Base-by-base conservation (phyloP, 306 rosid species). In the Quillaja saponaria region DNA sequence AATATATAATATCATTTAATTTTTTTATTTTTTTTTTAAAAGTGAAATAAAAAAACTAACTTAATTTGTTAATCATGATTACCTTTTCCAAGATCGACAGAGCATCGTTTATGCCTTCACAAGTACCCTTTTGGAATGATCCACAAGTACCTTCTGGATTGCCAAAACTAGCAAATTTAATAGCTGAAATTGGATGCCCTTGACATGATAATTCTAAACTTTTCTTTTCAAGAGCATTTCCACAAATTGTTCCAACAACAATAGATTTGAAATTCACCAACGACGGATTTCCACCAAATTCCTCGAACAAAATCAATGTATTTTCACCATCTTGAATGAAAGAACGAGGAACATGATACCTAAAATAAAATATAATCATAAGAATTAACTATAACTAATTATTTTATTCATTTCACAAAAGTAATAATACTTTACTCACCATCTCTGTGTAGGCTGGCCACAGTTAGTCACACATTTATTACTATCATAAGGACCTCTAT, bases 331-430 rank as follows among this genome's bases (percentile, higher is more conserved):
- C 81, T 34, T 53, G 6, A 4, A 77, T 11, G 25, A 56, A 82
- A 0, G 81, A 78, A 6, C 85, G 71, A 5, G 85, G 81, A 13
- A 82, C 78, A 34, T 85, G 92, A 56, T 82, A 82, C 83, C 87
- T 80, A 15, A 35, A n/a, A n/a, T n/a, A n/a, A n/a, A n/a, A n/a
- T n/a, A n/a, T n/a, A n/a, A n/a, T n/a, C n/a, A n/a, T n/a, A n/a
- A n/a, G n/a, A n/a, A n/a, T n/a, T n/a, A n/a, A n/a, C n/a, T n/a
- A n/a, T n/a, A n/a, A n/a, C n/a, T n/a, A n/a, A n/a, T n/a, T n/a
- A n/a, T n/a, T n/a, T n/a, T n/a, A n/a, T n/a, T n/a, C n/a, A n/a
- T n/a, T n/a, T n/a, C n/a, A 13, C 9, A 17, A 4, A 34, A 18
- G 3, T 8, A 19, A 6, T 4, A 8, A 45, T n/a, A n/a, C n/a